Percentiles rank a stretch among this genome's conserved stretches.
phyloP scores from a whole-genome alignment of 2,329 filamentous ascomycete species.

The Aureobasidium melanogenum region DNA sequence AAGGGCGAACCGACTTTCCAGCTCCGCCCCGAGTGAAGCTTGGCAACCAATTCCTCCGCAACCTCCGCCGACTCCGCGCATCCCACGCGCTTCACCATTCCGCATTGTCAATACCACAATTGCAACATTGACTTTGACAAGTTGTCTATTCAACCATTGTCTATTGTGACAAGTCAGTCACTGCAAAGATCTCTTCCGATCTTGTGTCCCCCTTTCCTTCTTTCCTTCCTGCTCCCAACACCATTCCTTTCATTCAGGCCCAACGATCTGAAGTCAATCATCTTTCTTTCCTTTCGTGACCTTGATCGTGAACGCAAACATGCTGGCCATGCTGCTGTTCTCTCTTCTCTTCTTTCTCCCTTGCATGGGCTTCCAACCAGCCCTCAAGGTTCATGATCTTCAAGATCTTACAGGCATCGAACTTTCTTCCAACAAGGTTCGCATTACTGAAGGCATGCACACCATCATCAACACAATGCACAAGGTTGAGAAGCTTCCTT shows the following conservation, averaged over 20 bases:
- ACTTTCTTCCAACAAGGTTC: slow-evolving; percentile 9
- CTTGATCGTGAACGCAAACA: slow-evolving; percentile 3
- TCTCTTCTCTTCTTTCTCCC: neutral
- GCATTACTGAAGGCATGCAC: slow-evolving; percentile 8
- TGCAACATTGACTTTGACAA: neutral
- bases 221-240: neutral
- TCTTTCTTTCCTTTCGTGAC: neutral
- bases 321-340: neutral
- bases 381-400: slow-evolving; percentile 5
- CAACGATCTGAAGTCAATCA: neutral
- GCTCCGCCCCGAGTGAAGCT: neutral
- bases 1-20: neutral
- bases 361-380: slow-evolving; percentile 13
- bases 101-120: neutral
- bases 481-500: slow-evolving; percentile 36
- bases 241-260: neutral
- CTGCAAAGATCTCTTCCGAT: neutral
- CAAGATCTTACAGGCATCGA: neutral
- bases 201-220: neutral
- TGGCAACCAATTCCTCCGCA: neutral
- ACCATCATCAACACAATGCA: slow-evolving; percentile 35
- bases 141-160: neutral
- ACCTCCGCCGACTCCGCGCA: neutral
- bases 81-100: neutral
- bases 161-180: neutral